Conservation (phyloP, 2,329 filamentous ascomycete genomes). For the Sporothrix variecibatus region DNA sequence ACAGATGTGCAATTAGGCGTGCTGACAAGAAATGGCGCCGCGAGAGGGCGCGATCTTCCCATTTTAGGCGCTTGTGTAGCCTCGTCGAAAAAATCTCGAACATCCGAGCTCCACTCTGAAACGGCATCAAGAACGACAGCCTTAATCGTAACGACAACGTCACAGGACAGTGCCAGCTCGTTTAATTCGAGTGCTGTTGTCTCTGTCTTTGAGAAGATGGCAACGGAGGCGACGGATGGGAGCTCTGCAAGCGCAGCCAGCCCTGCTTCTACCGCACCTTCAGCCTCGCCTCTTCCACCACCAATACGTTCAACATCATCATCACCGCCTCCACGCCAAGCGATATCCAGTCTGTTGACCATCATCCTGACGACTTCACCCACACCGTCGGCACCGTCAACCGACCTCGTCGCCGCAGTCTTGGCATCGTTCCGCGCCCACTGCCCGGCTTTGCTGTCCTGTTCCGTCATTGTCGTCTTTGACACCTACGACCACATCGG, state of each 20-base stretch:
- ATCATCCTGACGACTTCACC: constrained; percentile 58
- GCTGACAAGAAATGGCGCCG: not conserved
- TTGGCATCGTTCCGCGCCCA: constrained; percentile 48
- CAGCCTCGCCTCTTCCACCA: not conserved
- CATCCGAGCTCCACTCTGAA: not conserved
- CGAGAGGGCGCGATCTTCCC: not conserved
- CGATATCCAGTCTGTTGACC: constrained; percentile 38
- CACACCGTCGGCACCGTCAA: constrained; percentile 55
- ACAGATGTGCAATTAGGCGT: not conserved
- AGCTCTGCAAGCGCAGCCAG: not conserved
- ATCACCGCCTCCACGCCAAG: not conserved
- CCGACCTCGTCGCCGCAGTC: constrained; percentile 52
- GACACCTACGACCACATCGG: constrained; percentile 54
- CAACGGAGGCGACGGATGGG: not conserved
- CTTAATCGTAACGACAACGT: not conserved
- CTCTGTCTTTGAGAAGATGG: not conserved
- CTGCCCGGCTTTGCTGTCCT: constrained; percentile 45
- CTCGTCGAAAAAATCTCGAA: not conserved
- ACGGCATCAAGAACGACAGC: not conserved
- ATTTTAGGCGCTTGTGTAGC: constrained; percentile 12
- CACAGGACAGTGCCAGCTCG: not conserved
- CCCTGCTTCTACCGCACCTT: not conserved
- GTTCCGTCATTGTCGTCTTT: constrained; percentile 53
- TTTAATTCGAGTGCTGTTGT: no score
- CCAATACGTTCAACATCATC: not conserved